Evolutionary conservation across 768 basidiomycete species (phyloP).

Genomic region (Podaxis sp.): DNA sequence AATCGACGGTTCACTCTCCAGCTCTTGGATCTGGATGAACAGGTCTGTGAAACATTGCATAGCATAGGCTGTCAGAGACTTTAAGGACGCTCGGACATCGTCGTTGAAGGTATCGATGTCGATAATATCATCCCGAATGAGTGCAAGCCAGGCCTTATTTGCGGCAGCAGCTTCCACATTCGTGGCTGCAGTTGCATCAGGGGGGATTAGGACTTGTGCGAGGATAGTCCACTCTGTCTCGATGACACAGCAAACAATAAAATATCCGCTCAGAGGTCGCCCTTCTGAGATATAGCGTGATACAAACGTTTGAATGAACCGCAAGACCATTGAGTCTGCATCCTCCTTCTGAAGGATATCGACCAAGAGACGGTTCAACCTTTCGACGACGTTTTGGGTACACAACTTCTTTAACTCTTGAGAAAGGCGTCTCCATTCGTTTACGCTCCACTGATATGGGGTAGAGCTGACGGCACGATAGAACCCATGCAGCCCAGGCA

Average conservation of each 20-base stretch:
- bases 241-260: constrained; percentile 85
- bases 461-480: constrained; percentile 85
- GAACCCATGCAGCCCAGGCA: constrained; percentile 82
- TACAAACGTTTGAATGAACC: constrained; percentile 68
- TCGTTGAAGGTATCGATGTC: constrained; percentile 39
- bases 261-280: constrained; percentile 83
- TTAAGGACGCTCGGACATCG: constrained; percentile 40
- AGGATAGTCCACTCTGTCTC: constrained; percentile 86
- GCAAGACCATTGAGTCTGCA: constrained; percentile 46
- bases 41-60: constrained; percentile 80
- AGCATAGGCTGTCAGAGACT: constrained; percentile 54
- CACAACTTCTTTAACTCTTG: constrained; percentile 59
- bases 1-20: constrained; percentile 74
- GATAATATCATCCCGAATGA: constrained; percentile 55
- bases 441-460: constrained; percentile 68
- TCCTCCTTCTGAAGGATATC: constrained; percentile 62
- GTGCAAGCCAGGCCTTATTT: constrained; percentile 75
- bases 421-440: constrained; percentile 63
- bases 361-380: constrained; percentile 66
- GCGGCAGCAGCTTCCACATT: constrained; percentile 77
- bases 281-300: constrained; percentile 74
- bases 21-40: constrained; percentile 75
- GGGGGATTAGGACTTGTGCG: constrained; percentile 59
- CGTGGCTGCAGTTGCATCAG: constrained; percentile 26
- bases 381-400: constrained; percentile 64